These are phyloP conservation scores for Didymella glomerata DNA, from an alignment of 2,329 filamentous ascomycete genomes.

Conservation along the genomic window DNA sequence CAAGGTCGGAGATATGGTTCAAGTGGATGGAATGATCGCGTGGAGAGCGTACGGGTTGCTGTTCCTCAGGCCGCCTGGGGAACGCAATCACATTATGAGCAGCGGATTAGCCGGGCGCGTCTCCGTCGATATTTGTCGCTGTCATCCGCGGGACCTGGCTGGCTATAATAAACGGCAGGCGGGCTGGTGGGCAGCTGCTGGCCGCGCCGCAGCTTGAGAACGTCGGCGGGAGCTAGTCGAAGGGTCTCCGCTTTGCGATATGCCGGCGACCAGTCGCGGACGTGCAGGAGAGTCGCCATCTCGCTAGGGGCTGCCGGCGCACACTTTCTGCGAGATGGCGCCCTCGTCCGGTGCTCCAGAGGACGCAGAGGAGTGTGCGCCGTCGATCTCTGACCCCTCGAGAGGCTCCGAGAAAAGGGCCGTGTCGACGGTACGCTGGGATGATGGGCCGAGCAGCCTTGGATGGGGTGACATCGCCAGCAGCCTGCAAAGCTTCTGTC, in stretches of 20 bases:
- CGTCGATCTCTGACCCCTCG: slow-evolving; percentile 3
- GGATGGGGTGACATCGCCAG: not conserved
- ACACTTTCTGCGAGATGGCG: slow-evolving; percentile 5
- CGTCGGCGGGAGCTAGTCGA: slow-evolving; percentile 15
- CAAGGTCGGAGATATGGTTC: slow-evolving; percentile 1
- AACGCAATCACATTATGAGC: slow-evolving; percentile 4
- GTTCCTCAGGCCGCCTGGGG: slow-evolving; percentile 1
- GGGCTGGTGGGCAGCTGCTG: slow-evolving; percentile 15
- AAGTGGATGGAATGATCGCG: slow-evolving; percentile 4
- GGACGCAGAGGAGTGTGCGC: slow-evolving; percentile 2
- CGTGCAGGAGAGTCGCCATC: slow-evolving; percentile 7
- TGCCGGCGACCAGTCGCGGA: slow-evolving; percentile 8
- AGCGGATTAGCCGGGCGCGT: slow-evolving; percentile 5
- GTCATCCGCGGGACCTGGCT: slow-evolving; percentile 10
- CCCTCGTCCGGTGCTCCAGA: slow-evolving; percentile 15
- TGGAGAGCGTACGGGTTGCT: not conserved
- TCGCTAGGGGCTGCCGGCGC: slow-evolving; percentile 12
- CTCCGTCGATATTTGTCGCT: not conserved
- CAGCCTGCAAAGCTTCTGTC: slow-evolving; percentile 15
- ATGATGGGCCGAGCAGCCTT: slow-evolving; percentile 7
- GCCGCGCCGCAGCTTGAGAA: slow-evolving; percentile 13
- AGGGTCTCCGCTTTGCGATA: slow-evolving; percentile 15
- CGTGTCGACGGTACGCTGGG: slow-evolving; percentile 4
- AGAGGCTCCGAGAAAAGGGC: slow-evolving; percentile 6
- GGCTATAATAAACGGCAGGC: slow-evolving; percentile 10